Evolutionary conservation across 1,284 basidiomycete genomes (phyloP).

Genomic region (Pseudozyma thailandica): DNA sequence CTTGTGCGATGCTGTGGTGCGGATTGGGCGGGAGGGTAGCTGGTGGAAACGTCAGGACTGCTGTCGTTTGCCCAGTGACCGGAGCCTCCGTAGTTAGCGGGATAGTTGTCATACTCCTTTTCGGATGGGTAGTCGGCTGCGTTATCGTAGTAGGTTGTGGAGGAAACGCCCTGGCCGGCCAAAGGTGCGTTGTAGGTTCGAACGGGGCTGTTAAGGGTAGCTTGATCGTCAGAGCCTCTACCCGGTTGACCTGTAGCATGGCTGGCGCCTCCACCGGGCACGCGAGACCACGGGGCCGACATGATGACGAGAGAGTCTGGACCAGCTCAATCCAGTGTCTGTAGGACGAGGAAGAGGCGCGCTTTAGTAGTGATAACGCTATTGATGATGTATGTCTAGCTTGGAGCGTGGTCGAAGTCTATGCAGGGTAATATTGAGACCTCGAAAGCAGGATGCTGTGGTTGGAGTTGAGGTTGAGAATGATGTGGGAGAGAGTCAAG

Average conservation of each 20-base stretch:
- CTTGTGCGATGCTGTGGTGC: conserved; percentile 7
- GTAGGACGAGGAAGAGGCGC: not conserved
- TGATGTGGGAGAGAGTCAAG: not conserved
- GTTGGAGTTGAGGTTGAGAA: too few relatives aligned
- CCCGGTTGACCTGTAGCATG: not conserved
- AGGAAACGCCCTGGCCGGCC: conserved; percentile 24
- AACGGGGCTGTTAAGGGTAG: conserved; percentile 18
- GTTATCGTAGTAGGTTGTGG: conserved; percentile 34
- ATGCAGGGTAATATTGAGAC: too few relatives aligned
- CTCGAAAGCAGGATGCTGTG: too few relatives aligned
- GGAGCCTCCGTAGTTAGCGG: conserved; percentile 29
- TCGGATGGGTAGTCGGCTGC: conserved; percentile 31
- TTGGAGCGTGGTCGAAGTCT: too few relatives aligned
- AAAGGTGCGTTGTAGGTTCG: conserved; percentile 40
- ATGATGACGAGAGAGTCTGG: conserved; percentile 10
- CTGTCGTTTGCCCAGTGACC: conserved; percentile 37
- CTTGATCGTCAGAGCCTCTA: conserved; percentile 26
- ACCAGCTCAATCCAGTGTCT: not conserved
- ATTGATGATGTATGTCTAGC: too few relatives aligned
- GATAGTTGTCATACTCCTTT: conserved; percentile 36
- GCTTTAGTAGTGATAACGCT: too few relatives aligned
- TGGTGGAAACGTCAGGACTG: conserved; percentile 23
- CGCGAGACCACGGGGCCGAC: conserved; percentile 44
- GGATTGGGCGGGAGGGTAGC: conserved; percentile 20
- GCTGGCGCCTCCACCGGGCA: conserved; percentile 27